phyloP scores from a whole-genome alignment of 495 filamentous ascomycete species.

The Aspergillus leporis region DNA sequence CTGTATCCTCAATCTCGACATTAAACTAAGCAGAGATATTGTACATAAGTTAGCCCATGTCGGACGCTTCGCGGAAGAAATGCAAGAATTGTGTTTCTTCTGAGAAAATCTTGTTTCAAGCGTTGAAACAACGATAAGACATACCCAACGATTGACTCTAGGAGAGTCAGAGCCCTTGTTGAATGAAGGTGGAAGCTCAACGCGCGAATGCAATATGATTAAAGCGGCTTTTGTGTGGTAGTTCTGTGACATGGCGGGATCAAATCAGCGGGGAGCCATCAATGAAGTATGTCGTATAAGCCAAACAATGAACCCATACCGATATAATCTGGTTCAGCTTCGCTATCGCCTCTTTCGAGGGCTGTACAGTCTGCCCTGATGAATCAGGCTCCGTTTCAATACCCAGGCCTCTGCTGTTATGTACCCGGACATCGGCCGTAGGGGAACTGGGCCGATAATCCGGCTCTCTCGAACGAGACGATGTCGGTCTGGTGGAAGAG shows the following conservation, averaged over 20 bases:
- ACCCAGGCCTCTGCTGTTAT: constrained; percentile 37
- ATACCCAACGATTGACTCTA: constrained; percentile 91
- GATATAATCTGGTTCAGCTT: constrained; percentile 90
- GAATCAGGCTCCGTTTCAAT: constrained; percentile 47
- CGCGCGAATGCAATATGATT: constrained; percentile 77
- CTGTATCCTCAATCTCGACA: constrained; percentile 88
- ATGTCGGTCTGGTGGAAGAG: constrained; percentile 64
- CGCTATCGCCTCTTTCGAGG: constrained; percentile 59
- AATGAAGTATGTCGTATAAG: not conserved
- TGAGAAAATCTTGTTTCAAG: not conserved
- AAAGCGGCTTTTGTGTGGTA: constrained; percentile 88
- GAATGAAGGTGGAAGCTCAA: constrained; percentile 64
- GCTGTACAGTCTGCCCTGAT: constrained; percentile 36
- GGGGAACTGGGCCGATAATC: constrained; percentile 38
- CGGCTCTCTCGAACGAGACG: constrained; percentile 67
- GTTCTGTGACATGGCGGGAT: constrained; percentile 57
- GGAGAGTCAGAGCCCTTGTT: constrained; percentile 57
- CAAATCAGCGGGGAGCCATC: constrained; percentile 3
- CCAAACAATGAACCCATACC: constrained; percentile 48
- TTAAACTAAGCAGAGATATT: constrained; percentile 66
- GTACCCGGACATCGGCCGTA: constrained; percentile 36
- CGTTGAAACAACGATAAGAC: constrained; percentile 29
- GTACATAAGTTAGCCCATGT: constrained; percentile 20
- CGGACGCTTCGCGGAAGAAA: not conserved
- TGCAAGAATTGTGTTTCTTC: not conserved